These are phyloP conservation scores for Eucalyptus pauciflora DNA, from an alignment of 345 rosid species.

Conservation along the genomic window DNA sequence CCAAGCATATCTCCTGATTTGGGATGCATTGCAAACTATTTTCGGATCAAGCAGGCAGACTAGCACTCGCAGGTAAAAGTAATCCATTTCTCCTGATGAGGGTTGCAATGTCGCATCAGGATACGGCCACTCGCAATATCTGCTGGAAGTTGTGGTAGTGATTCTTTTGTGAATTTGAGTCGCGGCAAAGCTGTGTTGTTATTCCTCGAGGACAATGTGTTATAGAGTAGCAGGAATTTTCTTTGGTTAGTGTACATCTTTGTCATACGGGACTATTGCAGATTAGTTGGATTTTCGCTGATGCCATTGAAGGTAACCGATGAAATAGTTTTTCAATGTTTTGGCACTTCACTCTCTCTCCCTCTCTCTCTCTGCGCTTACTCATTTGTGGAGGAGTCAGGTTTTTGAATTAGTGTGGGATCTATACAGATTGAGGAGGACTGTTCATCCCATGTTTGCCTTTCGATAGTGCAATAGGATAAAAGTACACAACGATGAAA, in stretches of 20 bases:
- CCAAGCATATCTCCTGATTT: neutral
- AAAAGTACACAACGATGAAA: neutral
- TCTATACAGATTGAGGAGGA: neutral
- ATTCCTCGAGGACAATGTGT: neutral
- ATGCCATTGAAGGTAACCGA: neutral
- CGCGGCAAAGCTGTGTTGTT: neutral
- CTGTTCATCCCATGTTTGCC: neutral
- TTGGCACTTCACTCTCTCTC: neutral
- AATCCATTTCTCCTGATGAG: neutral
- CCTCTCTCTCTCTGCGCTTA: neutral
- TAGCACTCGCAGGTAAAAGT: neutral
- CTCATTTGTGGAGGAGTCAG: neutral
- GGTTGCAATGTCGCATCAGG: neutral
- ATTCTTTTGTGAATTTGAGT: neutral
- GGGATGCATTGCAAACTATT: neutral
- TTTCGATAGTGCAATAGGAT: neutral
- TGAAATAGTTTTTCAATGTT: neutral
- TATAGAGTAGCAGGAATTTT: neutral
- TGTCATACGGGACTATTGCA: neutral
- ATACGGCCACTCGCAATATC: neutral
- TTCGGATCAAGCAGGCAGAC: neutral
- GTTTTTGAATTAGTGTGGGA: neutral
- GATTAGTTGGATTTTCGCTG: neutral
- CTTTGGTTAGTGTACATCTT: neutral
- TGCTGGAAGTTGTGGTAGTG: neutral